phyloP scores from a whole-genome alignment of 2,329 filamentous ascomycete species.

The Microsporum canis region DNA sequence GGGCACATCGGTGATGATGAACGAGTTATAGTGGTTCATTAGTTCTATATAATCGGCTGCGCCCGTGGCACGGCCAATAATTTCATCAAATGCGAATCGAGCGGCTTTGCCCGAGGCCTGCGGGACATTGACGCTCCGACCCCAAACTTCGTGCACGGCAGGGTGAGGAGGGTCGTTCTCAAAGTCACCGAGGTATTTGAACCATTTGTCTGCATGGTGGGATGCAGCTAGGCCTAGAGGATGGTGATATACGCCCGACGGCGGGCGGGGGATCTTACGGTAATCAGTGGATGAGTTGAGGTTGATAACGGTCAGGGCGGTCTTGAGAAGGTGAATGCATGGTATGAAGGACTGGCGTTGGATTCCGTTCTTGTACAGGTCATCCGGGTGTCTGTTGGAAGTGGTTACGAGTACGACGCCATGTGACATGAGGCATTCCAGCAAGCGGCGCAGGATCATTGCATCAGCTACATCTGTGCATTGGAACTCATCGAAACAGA shows the following conservation, averaged over 20 bases:
- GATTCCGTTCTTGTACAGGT: conserved; percentile 96
- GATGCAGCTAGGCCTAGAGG: conserved; percentile 67
- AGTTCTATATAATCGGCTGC: conserved; percentile 94
- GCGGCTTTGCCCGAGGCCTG: conserved; percentile 77
- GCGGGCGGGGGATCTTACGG: conserved; percentile 86
- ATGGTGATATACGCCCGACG: conserved; percentile 87
- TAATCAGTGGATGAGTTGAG: conserved; percentile 94
- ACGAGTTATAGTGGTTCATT: conserved; percentile 78
- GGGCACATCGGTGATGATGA: conserved; percentile 82
- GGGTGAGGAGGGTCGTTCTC: conserved; percentile 62
- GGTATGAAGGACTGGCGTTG: conserved; percentile 92
- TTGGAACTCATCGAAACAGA: conserved; percentile 98
- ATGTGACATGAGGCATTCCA: conserved; percentile 87
- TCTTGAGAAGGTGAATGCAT: conserved; percentile 84
- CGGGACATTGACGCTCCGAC: conserved; percentile 77
- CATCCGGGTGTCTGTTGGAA: conserved; percentile 89
- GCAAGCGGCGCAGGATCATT: conserved; percentile 83
- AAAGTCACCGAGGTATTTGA: conserved; percentile 81
- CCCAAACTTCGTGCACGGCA: conserved; percentile 80
- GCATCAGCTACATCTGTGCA: conserved; percentile 97
- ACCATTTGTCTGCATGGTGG: conserved; percentile 87
- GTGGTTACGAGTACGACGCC: conserved; percentile 95
- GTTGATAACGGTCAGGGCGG: conserved; percentile 75
- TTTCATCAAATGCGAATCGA: conserved; percentile 83
- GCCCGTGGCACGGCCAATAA: conserved; percentile 78